Evolutionary conservation across 306 rosid species (phyloP).

Genomic region (Prosopis cineraria): DNA sequence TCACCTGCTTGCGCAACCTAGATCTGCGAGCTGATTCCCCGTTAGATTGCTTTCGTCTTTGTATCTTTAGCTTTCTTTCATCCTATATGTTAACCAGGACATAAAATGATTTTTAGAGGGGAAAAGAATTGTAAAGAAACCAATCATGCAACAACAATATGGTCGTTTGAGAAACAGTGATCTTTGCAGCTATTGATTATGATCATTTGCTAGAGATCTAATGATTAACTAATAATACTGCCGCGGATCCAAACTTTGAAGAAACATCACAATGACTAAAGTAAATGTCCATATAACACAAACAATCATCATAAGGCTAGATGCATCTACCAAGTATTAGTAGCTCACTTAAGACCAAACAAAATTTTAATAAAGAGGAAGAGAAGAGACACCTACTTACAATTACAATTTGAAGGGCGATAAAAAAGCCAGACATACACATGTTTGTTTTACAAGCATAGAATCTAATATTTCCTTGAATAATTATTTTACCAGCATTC

Average conservation of each 20-base stretch:
- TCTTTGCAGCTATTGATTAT: slow-evolving; percentile 3
- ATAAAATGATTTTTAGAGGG: background rate
- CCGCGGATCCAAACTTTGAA: background rate
- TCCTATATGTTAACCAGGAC: slow-evolving; percentile 56
- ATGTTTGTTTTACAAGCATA: no score
- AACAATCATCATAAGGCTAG: background rate
- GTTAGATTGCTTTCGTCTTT: slow-evolving; percentile 94
- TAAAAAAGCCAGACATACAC: no score
- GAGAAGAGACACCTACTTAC: background rate
- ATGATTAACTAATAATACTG: background rate
- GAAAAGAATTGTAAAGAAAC: slow-evolving; percentile 13
- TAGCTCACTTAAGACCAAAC: background rate
- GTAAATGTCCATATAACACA: background rate
- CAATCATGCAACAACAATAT: slow-evolving; percentile 12
- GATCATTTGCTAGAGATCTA: background rate
- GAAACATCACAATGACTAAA: background rate
- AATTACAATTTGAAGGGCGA: background rate
- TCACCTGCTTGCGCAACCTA: slow-evolving; percentile 97
- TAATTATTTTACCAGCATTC: no score
- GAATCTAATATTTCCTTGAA: no score
- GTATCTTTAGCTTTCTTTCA: slow-evolving; percentile 93
- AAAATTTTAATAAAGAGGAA: background rate
- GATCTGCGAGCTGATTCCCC: slow-evolving; percentile 99
- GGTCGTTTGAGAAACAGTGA: slow-evolving; percentile 7
- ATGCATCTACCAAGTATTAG: background rate